A percentile compares a stretch with the other conserved stretches of the same genome.
Evolutionary conservation across 75 land plant genomes (phyloP).

Genomic region (Picea sitchensis): DNA sequence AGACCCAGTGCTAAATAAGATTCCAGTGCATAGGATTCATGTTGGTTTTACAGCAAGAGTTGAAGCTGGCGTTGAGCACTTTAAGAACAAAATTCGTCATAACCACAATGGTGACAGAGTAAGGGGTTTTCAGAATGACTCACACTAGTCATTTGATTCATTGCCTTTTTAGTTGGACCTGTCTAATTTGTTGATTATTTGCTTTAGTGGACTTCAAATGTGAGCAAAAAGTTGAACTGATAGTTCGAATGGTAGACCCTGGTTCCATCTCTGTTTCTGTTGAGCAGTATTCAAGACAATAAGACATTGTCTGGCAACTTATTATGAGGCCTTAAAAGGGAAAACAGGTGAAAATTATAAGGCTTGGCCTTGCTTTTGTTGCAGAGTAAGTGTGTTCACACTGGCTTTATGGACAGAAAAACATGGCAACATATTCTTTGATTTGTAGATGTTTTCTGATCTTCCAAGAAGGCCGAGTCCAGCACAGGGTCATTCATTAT

Average conservation of each 20-base stretch:
- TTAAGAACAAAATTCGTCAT: constrained; percentile 9
- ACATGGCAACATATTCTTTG: not conserved
- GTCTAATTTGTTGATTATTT: not conserved
- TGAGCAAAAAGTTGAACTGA: not conserved
- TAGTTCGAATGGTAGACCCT: not conserved
- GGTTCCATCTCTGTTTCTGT: not conserved
- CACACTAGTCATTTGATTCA: not conserved
- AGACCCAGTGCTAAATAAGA: constrained; percentile 57
- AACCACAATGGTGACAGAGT: not conserved
- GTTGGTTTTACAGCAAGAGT: constrained; percentile 37
- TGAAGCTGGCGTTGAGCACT: constrained; percentile 20
- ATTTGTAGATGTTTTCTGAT: not conserved
- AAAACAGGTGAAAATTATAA: not conserved
- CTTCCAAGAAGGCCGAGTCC: not conserved
- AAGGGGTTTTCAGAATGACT: not conserved
- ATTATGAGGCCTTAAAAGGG: not conserved
- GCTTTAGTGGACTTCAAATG: not conserved
- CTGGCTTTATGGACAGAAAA: not conserved
- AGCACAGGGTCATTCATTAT: not conserved
- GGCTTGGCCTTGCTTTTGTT: not conserved
- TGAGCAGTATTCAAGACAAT: not conserved
- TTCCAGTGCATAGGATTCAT: constrained; percentile 26
- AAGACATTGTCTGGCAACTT: not conserved
- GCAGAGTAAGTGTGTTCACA: not conserved
- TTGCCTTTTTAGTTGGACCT: not conserved